These are phyloP conservation scores for Pochonia chlamydosporia DNA, from an alignment of 2,329 filamentous ascomycete species.

Conservation along the genomic window DNA sequence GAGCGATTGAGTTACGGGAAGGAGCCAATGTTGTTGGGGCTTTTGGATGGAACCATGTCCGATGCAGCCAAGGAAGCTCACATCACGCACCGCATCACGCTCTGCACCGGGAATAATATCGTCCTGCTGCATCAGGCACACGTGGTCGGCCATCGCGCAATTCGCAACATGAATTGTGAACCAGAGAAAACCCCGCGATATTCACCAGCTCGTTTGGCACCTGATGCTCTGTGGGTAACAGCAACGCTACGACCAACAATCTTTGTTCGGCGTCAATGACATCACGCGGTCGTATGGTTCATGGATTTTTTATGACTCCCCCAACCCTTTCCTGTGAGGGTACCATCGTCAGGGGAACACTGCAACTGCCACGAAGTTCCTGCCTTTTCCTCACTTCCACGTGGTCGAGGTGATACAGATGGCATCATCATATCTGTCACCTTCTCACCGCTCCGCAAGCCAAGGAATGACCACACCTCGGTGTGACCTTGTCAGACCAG, in stretches of 20 bases:
- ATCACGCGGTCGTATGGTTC: neutral
- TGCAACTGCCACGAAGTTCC: neutral
- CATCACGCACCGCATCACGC: neutral
- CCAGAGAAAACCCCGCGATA: too few relatives aligned
- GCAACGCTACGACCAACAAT: too few relatives aligned
- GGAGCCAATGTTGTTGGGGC: neutral
- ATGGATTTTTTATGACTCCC: neutral
- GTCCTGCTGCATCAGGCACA: too few relatives aligned
- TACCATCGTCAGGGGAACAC: too few relatives aligned
- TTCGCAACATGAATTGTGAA: too few relatives aligned
- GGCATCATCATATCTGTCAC: neutral
- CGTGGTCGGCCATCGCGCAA: too few relatives aligned
- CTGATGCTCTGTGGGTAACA: too few relatives aligned
- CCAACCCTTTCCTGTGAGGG: neutral
- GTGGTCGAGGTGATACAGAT: neutral
- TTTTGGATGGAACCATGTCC: too few relatives aligned
- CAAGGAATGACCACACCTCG: neutral
- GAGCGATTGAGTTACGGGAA: too few relatives aligned
- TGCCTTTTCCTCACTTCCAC: neutral
- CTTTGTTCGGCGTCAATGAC: neutral
- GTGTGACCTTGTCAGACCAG: neutral
- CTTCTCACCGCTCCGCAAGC: constrained; percentile 3
- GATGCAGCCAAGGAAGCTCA: neutral
- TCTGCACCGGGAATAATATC: neutral
- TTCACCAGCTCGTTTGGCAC: too few relatives aligned